These are phyloP conservation scores for Cerrena zonata DNA, from an alignment of 1,284 basidiomycete genomes.

Conservation along the genomic window DNA sequence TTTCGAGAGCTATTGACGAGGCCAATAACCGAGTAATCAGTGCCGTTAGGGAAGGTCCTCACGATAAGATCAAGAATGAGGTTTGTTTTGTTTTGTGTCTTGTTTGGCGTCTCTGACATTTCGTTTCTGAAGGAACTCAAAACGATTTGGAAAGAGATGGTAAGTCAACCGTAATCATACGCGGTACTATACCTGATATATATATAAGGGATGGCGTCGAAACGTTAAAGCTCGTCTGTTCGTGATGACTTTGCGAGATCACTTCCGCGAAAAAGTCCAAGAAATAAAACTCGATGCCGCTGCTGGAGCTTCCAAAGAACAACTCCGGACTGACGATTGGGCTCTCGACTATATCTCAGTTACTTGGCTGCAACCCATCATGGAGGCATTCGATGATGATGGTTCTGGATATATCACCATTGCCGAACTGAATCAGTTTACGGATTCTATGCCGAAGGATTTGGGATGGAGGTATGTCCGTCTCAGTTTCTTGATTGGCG, in stretches of 20 bases:
- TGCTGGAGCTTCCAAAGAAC: neutral
- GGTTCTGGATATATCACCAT: constrained; percentile 43
- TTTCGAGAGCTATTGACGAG: constrained; percentile 11
- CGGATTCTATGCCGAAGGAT: constrained; percentile 15
- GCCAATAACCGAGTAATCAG: constrained; percentile 25
- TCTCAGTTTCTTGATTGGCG: too few species aligned
- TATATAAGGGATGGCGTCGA: constrained; percentile 28
- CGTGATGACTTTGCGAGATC: constrained; percentile 31
- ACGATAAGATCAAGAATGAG: constrained; percentile 27
- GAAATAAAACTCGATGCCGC: constrained; percentile 8
- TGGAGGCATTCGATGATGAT: constrained; percentile 47
- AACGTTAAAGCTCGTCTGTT: constrained; percentile 33
- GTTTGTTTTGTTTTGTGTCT: constrained; percentile 10
- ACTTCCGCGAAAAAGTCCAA: constrained; percentile 26
- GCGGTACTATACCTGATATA: neutral
- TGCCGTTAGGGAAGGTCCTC: constrained; percentile 27
- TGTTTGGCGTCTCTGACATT: too few species aligned
- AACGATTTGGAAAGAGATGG: constrained; percentile 30
- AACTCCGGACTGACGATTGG: constrained; percentile 30
- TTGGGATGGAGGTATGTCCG: constrained; percentile 23
- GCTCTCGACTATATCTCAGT: constrained; percentile 40
- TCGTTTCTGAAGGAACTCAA: constrained; percentile 21
- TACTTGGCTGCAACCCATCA: constrained; percentile 37
- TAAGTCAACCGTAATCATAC: too few species aligned
- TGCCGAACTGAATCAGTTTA: constrained; percentile 42